Base-by-base conservation (phyloP, 2,329 filamentous ascomycete genomes). In the Phaeosphaeria sp. region DNA sequence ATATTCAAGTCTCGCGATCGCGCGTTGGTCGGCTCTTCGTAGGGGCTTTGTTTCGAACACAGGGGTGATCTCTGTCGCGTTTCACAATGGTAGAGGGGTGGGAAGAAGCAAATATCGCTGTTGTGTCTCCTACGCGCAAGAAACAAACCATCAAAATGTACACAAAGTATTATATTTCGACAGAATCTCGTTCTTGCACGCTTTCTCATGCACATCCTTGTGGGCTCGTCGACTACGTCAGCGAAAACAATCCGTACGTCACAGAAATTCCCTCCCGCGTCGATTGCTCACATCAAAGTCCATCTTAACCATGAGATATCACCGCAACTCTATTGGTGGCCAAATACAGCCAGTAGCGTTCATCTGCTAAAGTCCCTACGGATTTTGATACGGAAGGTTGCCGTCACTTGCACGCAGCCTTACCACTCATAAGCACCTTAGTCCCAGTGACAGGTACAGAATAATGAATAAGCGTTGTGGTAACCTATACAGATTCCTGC, bases 401-500 rank as follows among this genome's bases (percentile, higher is more conserved):
- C 47, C 46, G 20, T 54, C 17, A 6, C n/a, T 21, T 13, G 20
- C 27, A 17, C 6, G 20, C 52, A 54, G 22, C 27, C 15, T 36
- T 21, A 47, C 22, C 44, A 47, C 21, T 39, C 46, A 46, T 13
- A 17, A 33, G 33, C 11, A n/a, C 21, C 18, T n/a, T 50, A 10
- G 17, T 7, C 39, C 17, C 17, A 2, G 18, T 7, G 44, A 13
- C 33, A 54, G 33, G 36, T 30, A 43, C 20, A 39, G 27, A 3
- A 11, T 22, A 20, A 39, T 50, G 47, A 46, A 25, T 25, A 55
- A 50, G 25, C 47, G 27, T 44, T 17, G n/a, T n/a, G n/a, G n/a
- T n/a, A 27, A 15, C n/a, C 1, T 33, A n/a, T 44, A 39, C 36
- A 17, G 6, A 2, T 21, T 27, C 18, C 23, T 33, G 22, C 3